Base-by-base conservation (phyloP, 371 early-diverging fungal genomes). In the Lichtheimia ornata region DNA sequence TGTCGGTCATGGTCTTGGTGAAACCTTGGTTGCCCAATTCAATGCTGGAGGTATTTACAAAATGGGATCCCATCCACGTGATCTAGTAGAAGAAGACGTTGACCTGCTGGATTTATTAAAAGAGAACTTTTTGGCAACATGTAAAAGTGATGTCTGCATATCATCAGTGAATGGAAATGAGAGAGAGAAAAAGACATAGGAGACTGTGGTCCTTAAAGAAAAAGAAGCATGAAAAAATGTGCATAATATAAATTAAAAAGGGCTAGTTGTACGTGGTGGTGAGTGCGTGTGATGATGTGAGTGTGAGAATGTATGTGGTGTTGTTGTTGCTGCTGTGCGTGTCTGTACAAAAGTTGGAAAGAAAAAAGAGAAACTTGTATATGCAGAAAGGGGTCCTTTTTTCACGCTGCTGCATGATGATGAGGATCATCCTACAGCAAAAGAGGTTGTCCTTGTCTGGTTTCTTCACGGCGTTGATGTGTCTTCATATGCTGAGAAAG, bases 401-500 rank as follows among this genome's bases (percentile, higher is more conserved):
- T 11, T 24, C 15, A 3, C 53, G 53, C 51, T 60, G 53, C 43
- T 60, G 53, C 28, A 7, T 59, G 40, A n/a, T n/a, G n/a, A n/a
- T n/a, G n/a, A n/a, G n/a, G n/a, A 22, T 53, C 14, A 35, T 11
- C 35, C 11, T 35, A 35, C 9, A 35, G 35, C 35, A 35, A 35
- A 35, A 35, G 11, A 35, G 35, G 11, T 6, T 6, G 35, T 35
- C 60, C 60, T 18, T 28, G 47, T 50, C 54, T 47, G 56, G 62
- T 41, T 49, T 62, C 55, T 59, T 70, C 61, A 25, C 74, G 76
- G 51, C 78, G 79, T 58, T 81, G 76, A 68, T 84, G 84, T 4
- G 83, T 84, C 56, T 84, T 84, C 64, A 79, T 78, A 50, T 84
- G 84, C 59, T 84, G 84, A 18, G 84, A 77, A 41, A 85, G 72